phyloP scores from a whole-genome alignment of 2,329 filamentous ascomycete genomes.

The Cytospora leucostoma region DNA sequence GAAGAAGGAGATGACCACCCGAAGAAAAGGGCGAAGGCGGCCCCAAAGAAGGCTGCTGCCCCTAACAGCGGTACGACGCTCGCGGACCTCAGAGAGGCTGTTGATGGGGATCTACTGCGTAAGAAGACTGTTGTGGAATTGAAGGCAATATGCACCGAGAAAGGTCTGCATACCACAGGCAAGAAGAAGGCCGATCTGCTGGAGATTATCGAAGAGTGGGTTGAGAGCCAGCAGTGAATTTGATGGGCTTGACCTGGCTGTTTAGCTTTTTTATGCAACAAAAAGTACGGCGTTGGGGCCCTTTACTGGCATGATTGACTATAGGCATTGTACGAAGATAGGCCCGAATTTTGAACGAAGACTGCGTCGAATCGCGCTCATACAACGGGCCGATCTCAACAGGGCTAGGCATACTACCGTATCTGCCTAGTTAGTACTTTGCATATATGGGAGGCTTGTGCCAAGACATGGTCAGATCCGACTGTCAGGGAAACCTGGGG shows the following conservation, averaged over 20 bases:
- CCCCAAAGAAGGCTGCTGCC: constrained; percentile 31
- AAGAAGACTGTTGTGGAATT: constrained; percentile 58
- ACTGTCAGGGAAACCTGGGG: background rate
- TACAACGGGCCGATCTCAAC: background rate
- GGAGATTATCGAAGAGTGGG: constrained; percentile 59
- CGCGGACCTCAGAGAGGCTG: constrained; percentile 48
- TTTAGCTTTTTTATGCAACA: background rate
- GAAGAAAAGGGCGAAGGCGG: constrained; percentile 48
- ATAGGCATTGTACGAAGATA: background rate
- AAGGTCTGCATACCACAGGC: constrained; percentile 49
- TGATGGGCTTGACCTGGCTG: background rate
- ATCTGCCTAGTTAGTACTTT: background rate
- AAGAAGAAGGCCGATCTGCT: constrained; percentile 56
- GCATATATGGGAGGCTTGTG: background rate
- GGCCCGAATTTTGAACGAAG: background rate
- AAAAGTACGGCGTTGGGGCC: background rate
- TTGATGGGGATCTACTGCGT: constrained; percentile 49
- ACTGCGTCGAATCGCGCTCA: background rate
- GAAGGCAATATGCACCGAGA: constrained; percentile 49
- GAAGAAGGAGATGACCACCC: constrained; percentile 41
- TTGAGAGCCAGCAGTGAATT: constrained; percentile 39
- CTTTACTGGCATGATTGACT: background rate
- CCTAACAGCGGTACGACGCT: constrained; percentile 42
- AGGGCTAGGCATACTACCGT: background rate
- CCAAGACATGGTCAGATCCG: too few relatives aligned